Conservation (phyloP, 768 basidiomycete genomes). For the Panellus pusillus region DNA sequence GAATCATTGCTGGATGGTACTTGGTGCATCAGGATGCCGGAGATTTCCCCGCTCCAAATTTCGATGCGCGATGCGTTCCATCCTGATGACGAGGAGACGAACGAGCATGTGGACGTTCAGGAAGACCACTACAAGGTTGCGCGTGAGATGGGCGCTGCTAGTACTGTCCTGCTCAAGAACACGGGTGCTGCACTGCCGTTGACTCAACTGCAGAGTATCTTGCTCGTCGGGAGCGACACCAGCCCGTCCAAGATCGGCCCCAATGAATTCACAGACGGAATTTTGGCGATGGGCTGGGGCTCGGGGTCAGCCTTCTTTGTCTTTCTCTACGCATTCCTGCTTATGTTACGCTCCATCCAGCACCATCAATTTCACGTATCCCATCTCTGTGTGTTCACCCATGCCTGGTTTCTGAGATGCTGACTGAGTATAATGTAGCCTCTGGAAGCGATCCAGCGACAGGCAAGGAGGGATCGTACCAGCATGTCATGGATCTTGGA, state of each 20-base stretch:
- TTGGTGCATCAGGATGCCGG: slow-evolving; percentile 62
- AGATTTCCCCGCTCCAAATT: slow-evolving; percentile 63
- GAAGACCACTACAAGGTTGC: slow-evolving; percentile 67
- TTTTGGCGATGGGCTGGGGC: slow-evolving; percentile 93
- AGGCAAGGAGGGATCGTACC: slow-evolving; percentile 67
- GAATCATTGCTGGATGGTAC: slow-evolving; percentile 75
- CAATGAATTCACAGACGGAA: slow-evolving; percentile 68
- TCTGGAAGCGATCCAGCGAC: slow-evolving; percentile 74
- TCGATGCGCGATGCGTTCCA: slow-evolving; percentile 70
- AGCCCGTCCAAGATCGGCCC: slow-evolving; percentile 68
- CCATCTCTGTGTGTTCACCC: slow-evolving; percentile 57
- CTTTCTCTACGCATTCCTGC: neutral
- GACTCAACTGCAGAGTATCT: slow-evolving; percentile 56
- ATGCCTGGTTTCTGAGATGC: neutral
- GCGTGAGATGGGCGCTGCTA: slow-evolving; percentile 70
- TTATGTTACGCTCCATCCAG: slow-evolving; percentile 24
- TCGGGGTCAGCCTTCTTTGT: slow-evolving; percentile 48
- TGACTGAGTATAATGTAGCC: slow-evolving; percentile 44
- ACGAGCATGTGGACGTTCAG: slow-evolving; percentile 67
- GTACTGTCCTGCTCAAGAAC: slow-evolving; percentile 79
- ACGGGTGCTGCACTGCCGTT: slow-evolving; percentile 55
- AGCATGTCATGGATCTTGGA: slow-evolving; percentile 67
- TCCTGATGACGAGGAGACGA: slow-evolving; percentile 50
- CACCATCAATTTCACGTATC: slow-evolving; percentile 75
- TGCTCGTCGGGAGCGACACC: slow-evolving; percentile 63